These are phyloP conservation scores for Phytophthora constricta DNA, from an alignment of 352 stramenopile species.

Conservation along the genomic window DNA sequence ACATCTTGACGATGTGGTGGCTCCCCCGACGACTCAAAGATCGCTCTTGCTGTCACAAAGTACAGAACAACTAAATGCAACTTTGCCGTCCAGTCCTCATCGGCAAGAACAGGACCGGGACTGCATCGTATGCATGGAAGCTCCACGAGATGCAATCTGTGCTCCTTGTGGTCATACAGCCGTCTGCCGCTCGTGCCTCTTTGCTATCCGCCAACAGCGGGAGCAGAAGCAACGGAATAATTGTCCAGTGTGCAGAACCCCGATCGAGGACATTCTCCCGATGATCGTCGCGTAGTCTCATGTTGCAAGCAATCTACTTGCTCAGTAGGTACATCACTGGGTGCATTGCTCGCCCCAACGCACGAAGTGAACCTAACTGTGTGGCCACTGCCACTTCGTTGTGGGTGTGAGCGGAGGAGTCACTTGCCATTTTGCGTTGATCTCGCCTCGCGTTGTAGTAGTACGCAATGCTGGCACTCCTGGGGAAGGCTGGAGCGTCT, in stretches of 20 bases:
- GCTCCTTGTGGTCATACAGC: background rate
- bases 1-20: background rate
- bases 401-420: background rate
- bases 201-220: background rate
- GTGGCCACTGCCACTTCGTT: background rate
- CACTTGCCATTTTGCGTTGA: background rate
- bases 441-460: background rate
- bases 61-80: background rate
- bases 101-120: background rate
- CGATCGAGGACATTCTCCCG: background rate
- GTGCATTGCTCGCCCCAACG: no score
- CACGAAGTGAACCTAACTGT: background rate
- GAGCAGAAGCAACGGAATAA: background rate
- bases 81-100: background rate
- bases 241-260: background rate
- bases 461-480: conserved; percentile 9
- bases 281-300: background rate
- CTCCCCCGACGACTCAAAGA: background rate
- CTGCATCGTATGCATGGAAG: background rate
- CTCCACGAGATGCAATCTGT: background rate
- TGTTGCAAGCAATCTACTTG: background rate
- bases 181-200: background rate
- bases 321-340: background rate
- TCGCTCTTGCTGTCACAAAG: background rate
- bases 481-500: conserved; percentile 28